A percentile compares a stretch with the other conserved stretches of the same genome.
phyloP scores from a whole-genome alignment of 768 basidiomycete genomes.

The Dioszegia aurantiaca region DNA sequence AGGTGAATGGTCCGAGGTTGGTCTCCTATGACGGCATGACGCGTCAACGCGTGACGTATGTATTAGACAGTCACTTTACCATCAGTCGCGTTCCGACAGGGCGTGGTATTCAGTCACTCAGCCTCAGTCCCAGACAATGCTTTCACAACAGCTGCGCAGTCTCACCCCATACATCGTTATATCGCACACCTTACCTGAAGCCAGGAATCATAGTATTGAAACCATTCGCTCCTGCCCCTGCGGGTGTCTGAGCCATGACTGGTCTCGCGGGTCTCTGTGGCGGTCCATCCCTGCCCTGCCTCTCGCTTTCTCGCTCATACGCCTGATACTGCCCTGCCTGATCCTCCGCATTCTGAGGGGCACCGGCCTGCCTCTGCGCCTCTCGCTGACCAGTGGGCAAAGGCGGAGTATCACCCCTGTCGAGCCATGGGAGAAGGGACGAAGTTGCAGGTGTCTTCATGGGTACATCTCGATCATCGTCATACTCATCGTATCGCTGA shows the following conservation, averaged over 20 bases:
- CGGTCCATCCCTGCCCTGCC: neutral
- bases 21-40: too few species aligned
- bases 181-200: slow-evolving; percentile 1
- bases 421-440: slow-evolving; percentile 4
- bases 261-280: slow-evolving; percentile 7
- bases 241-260: slow-evolving; percentile 13
- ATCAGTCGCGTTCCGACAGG: too few species aligned
- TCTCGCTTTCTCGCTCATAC: slow-evolving; percentile 2
- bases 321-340: slow-evolving; percentile 1
- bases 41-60: too few species aligned
- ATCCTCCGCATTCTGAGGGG: neutral
- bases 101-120: too few species aligned
- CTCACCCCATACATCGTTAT: neutral
- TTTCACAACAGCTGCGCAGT: neutral
- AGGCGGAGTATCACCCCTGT: neutral
- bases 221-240: slow-evolving; percentile 10
- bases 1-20: too few species aligned
- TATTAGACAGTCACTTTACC: too few species aligned
- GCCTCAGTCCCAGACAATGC: too few species aligned
- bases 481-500: neutral
- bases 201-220: slow-evolving; percentile 12
- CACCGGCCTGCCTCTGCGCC: neutral
- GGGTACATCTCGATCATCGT: slow-evolving; percentile 6
- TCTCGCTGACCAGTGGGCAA: neutral
- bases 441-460: slow-evolving; percentile 4